Evolutionary conservation across 1,284 basidiomycete genomes (phyloP).

Genomic region (Fistulinella cinereoalba): DNA sequence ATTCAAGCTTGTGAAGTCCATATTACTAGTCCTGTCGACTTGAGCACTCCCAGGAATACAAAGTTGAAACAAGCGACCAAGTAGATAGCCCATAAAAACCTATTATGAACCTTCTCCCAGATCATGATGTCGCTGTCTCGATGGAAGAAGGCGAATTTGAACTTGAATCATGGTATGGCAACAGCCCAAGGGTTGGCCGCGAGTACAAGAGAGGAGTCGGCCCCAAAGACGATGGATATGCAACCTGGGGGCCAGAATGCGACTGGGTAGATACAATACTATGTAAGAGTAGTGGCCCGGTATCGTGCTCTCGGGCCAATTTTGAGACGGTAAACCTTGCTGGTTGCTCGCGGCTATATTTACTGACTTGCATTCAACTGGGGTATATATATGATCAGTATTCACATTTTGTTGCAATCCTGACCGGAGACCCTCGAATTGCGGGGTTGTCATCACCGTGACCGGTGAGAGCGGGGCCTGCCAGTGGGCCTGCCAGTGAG

Average conservation of each 20-base stretch:
- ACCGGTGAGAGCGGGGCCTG: no score
- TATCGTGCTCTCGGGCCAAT: conserved; percentile 13
- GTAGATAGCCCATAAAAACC: conserved; percentile 41
- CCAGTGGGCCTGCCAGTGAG: no score
- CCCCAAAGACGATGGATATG: conserved; percentile 27
- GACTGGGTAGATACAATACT: conserved; percentile 18
- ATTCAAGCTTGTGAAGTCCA: neutral
- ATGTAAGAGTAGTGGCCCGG: conserved; percentile 16
- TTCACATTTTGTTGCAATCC: conserved; percentile 22
- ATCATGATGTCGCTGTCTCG: conserved; percentile 43
- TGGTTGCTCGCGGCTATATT: conserved; percentile 15
- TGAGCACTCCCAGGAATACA: conserved; percentile 13
- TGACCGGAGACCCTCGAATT: conserved; percentile 7
- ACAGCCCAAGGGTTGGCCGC: conserved; percentile 27
- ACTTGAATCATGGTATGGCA: conserved; percentile 53
- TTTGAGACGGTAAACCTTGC: conserved; percentile 13
- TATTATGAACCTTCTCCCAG: conserved; percentile 44
- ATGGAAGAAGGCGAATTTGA: conserved; percentile 42
- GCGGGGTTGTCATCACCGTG: no score
- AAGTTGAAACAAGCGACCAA: conserved; percentile 29
- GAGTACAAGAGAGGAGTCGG: conserved; percentile 44
- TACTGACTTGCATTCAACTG: conserved; percentile 32
- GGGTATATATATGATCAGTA: conserved; percentile 31
- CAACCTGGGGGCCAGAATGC: conserved; percentile 13
- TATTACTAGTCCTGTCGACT: conserved; percentile 5